Evolutionary conservation across 352 stramenopile genomes (phyloP).

Genomic region (Phytophthora chlamydospora): DNA sequence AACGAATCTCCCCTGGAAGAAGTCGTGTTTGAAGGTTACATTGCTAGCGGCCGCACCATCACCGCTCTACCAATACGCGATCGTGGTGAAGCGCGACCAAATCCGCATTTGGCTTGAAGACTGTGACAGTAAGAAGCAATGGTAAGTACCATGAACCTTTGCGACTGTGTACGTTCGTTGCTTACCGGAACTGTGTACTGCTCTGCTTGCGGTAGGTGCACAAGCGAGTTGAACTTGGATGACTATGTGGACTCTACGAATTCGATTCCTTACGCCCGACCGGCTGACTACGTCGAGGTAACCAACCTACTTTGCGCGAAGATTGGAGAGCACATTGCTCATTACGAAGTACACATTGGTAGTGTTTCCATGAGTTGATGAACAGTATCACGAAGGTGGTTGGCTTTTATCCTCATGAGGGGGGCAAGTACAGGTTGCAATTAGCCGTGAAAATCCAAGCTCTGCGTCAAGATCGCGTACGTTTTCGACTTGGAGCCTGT

Average conservation of each 20-base stretch:
- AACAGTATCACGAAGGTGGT: constrained; percentile 3
- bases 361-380: constrained; percentile 3
- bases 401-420: background rate
- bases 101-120: constrained; percentile 9
- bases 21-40: constrained; percentile 7
- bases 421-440: background rate
- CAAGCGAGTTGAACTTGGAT: background rate
- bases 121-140: constrained; percentile 9
- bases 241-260: constrained; percentile 1
- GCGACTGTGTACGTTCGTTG: too few relatives aligned
- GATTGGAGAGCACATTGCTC: background rate
- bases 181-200: background rate
- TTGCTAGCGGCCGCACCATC: background rate
- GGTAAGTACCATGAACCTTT: constrained; percentile 10
- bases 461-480: background rate
- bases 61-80: constrained; percentile 5
- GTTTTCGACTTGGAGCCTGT: constrained; percentile 3
- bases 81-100: background rate
- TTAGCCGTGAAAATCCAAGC: background rate
- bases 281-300: constrained; percentile 3
- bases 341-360: too few relatives aligned
- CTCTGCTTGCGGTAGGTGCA: constrained; percentile 1
- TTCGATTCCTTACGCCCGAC: background rate
- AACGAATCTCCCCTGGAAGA: too few relatives aligned
- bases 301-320: background rate